Percentiles rank a stretch among this genome's conserved stretches.
phyloP scores from a whole-genome alignment of 169 alveolate genomes.

The Cryptosporidium andersoni region DNA sequence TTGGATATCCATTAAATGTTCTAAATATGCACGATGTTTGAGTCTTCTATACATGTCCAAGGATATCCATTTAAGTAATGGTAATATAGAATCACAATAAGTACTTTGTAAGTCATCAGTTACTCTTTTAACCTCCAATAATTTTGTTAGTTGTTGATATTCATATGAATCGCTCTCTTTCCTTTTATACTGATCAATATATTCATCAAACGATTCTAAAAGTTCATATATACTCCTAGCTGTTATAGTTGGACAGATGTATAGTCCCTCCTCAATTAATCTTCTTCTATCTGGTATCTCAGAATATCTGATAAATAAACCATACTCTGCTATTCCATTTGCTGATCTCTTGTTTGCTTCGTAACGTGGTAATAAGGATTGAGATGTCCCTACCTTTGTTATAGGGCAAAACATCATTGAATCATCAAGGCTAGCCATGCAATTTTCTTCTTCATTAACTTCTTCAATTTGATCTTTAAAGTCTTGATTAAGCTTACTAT shows the following conservation, averaged over 20 bases:
- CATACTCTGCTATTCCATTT: constrained; percentile 40
- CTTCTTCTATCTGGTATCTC: constrained; percentile 59
- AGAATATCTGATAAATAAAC: constrained; percentile 30
- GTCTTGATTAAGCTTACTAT: neutral
- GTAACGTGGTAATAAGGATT: constrained; percentile 30
- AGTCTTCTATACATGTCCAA: constrained; percentile 14
- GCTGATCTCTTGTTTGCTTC: constrained; percentile 40
- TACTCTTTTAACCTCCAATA: constrained; percentile 28
- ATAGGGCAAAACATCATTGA: constrained; percentile 56
- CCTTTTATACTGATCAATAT: constrained; percentile 44
- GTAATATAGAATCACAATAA: constrained; percentile 11
- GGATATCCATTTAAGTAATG: constrained; percentile 33
- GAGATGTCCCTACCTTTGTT: constrained; percentile 38
- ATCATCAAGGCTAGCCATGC: neutral
- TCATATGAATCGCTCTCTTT: constrained; percentile 22
- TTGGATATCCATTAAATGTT: constrained; percentile 31
- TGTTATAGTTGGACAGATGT: constrained; percentile 1
- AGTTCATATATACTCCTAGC: constrained; percentile 31
- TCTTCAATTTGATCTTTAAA: constrained; percentile 27
- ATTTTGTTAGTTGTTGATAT: constrained; percentile 15
- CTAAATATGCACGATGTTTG: constrained; percentile 44
- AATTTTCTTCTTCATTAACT: constrained; percentile 28
- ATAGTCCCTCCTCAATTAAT: constrained; percentile 24
- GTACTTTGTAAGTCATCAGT: constrained; percentile 11
- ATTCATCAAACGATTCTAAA: constrained; percentile 28